Base-by-base conservation (phyloP, 2,329 filamentous ascomycete species). In the Trichocomaceae sp. region DNA sequence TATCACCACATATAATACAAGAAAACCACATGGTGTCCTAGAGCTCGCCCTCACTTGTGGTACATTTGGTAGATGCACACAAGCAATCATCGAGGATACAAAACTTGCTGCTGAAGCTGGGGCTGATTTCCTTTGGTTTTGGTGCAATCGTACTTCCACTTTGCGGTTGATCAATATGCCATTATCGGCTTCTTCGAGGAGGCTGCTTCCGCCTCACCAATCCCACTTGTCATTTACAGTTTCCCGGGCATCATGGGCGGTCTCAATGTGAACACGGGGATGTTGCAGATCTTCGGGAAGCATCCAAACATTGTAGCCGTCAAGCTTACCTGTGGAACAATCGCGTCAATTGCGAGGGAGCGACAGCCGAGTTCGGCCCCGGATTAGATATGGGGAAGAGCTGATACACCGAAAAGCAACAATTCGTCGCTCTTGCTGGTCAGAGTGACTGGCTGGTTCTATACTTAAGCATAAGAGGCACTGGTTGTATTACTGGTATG, bases 121-220 rank as follows among this genome's bases (percentile, higher is more conserved):
- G 54, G 87, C 84, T 58, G 84, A 89, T 70, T 87, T 85, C 64
- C 85, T 9, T 77, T 91, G 49, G 80, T 90, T 13, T 77, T 26
- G 23, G 23, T 26, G 23, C 23, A 3, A 3, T 26, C 23, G 7
- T 26, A 26, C 23, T 26, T 26, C 23, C 23, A 26, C 7, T 26
- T 80, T n/a, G 75, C 87, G 26, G 84, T 88, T 69, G 80, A 79
- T 20, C 77, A 80, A 8, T 75, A 79, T 3, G 80, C 79, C 1
- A 74, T 83, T 54, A 64, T 82, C 47, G 76, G 79, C 22, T 89
- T 83, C 71, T 90, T 88, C 75, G 74, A 72, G 39, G 75, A 81
- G 35, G 82, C 85, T 1, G 84, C 83, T 2, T 73, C 76, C 39
- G 74, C 74, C 3, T 79, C 75, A 41, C 76, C 79, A 0, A 67